A percentile compares a stretch with the other conserved stretches of the same genome.
Evolutionary conservation across 805 yeast genomes (phyloP).

Genomic region (Candida easanensis): DNA sequence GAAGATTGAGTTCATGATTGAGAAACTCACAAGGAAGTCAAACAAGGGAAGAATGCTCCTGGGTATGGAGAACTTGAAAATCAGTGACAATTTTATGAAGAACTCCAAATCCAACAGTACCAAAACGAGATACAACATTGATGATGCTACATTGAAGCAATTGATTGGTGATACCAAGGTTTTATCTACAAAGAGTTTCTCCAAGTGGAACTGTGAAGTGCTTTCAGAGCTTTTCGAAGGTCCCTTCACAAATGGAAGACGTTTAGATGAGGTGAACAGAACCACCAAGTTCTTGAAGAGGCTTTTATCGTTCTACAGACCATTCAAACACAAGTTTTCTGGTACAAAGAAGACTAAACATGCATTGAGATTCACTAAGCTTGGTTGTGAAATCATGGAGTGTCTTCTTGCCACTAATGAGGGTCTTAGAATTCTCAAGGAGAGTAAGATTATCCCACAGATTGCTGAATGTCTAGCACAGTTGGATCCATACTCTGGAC

Average conservation of each 20-base stretch:
- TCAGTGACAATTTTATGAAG: slow-evolving; percentile 23
- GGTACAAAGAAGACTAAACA: slow-evolving; percentile 46
- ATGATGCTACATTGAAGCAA: slow-evolving; percentile 65
- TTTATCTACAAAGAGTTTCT: slow-evolving; percentile 70
- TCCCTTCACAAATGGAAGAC: slow-evolving; percentile 67
- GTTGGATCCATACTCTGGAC: slow-evolving; percentile 75
- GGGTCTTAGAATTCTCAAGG: slow-evolving; percentile 64
- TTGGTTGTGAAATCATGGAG: slow-evolving; percentile 74
- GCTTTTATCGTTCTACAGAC: slow-evolving; percentile 81
- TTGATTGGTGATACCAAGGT: slow-evolving; percentile 69
- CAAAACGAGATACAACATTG: slow-evolving; percentile 28
- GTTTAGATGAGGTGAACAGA: slow-evolving; percentile 73
- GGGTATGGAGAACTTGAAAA: slow-evolving; percentile 30
- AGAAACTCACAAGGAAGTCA: slow-evolving; percentile 38
- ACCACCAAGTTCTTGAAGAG: slow-evolving; percentile 86
- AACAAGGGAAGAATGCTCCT: slow-evolving; percentile 36
- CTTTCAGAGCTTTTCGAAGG: slow-evolving; percentile 75
- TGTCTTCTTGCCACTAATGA: slow-evolving; percentile 58
- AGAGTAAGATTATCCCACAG: slow-evolving; percentile 81
- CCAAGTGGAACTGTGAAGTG: slow-evolving; percentile 86
- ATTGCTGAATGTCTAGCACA: slow-evolving; percentile 87
- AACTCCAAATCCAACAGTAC: slow-evolving; percentile 20
- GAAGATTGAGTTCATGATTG: slow-evolving; percentile 46
- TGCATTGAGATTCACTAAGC: slow-evolving; percentile 56
- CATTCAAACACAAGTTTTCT: slow-evolving; percentile 82